Conservation (phyloP, 2,329 filamentous ascomycete genomes). For the Ceratocystiopsis brevicomis region DNA sequence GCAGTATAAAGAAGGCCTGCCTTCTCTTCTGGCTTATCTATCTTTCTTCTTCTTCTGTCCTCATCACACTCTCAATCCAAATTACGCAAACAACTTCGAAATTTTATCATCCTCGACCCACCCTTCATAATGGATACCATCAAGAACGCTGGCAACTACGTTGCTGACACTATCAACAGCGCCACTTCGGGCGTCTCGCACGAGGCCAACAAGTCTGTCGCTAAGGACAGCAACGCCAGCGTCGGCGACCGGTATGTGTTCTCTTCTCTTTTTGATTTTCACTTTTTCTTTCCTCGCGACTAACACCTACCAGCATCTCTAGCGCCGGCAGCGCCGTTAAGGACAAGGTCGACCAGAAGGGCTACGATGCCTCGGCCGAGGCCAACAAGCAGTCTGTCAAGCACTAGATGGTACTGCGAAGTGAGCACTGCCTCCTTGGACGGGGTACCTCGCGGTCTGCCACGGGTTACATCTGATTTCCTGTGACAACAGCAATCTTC, state of each 20-base stretch:
- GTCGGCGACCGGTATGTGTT: constrained; percentile 24
- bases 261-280: background rate
- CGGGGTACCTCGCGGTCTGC: too few relatives aligned
- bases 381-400: constrained; percentile 20
- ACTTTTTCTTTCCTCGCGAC: background rate
- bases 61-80: background rate
- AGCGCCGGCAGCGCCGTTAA: constrained; percentile 16
- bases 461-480: too few relatives aligned
- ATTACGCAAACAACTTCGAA: constrained; percentile 8
- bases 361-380: constrained; percentile 18
- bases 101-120: background rate
- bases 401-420: constrained; percentile 14
- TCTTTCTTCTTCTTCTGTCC: background rate
- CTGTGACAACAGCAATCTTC: too few relatives aligned
- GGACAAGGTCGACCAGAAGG: constrained; percentile 17
- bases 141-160: constrained; percentile 39
- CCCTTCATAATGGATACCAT: constrained; percentile 20
- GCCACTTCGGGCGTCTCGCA: constrained; percentile 27
- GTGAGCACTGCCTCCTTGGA: too few relatives aligned
- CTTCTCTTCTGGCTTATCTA: background rate
- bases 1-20: constrained; percentile 2
- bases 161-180: constrained; percentile 34
- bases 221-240: constrained; percentile 32
- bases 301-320: constrained; percentile 10
- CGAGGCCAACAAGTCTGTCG: constrained; percentile 40